Evolutionary conservation across 2,329 filamentous ascomycete species (phyloP).

Genomic region (Zopfia rhizophila): DNA sequence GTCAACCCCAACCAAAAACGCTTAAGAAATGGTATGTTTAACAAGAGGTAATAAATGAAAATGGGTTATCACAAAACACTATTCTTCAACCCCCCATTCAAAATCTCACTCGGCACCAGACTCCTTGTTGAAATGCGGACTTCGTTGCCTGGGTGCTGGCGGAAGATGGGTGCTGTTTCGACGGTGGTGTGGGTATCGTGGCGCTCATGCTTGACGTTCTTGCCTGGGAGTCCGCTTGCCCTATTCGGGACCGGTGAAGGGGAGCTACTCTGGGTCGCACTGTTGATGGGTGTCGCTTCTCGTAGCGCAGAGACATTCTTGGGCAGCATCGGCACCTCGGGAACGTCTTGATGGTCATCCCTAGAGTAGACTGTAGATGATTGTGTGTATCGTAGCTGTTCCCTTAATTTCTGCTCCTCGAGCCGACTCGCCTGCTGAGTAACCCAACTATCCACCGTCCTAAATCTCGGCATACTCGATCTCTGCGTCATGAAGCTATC

Average conservation of each 20-base stretch:
- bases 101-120: slow-evolving; percentile 50
- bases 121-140: slow-evolving; percentile 51
- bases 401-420: slow-evolving; percentile 47
- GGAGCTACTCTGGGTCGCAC: slow-evolving; percentile 8
- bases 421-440: slow-evolving; percentile 51
- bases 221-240: slow-evolving; percentile 38
- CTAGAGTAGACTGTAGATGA: slow-evolving; percentile 36
- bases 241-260: slow-evolving; percentile 3
- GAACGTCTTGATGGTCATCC: slow-evolving; percentile 34
- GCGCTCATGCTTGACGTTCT: slow-evolving; percentile 45
- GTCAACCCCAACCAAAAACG: no score
- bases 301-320: slow-evolving; percentile 24
- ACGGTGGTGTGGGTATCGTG: slow-evolving; percentile 44
- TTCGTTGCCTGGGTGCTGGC: slow-evolving; percentile 52
- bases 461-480: slow-evolving; percentile 51
- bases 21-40: no score
- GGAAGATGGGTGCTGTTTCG: slow-evolving; percentile 53
- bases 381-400: slow-evolving; percentile 46
- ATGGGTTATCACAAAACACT: slow-evolving; percentile 33
- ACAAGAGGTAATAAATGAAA: no score
- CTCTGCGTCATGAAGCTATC: slow-evolving; percentile 50
- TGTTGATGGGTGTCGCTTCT: slow-evolving; percentile 2
- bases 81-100: slow-evolving; percentile 37
- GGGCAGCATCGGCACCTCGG: slow-evolving; percentile 44
- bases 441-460: slow-evolving; percentile 54